Base-by-base conservation (phyloP, 345 rosid species). In the Rhizophora mangle region DNA sequence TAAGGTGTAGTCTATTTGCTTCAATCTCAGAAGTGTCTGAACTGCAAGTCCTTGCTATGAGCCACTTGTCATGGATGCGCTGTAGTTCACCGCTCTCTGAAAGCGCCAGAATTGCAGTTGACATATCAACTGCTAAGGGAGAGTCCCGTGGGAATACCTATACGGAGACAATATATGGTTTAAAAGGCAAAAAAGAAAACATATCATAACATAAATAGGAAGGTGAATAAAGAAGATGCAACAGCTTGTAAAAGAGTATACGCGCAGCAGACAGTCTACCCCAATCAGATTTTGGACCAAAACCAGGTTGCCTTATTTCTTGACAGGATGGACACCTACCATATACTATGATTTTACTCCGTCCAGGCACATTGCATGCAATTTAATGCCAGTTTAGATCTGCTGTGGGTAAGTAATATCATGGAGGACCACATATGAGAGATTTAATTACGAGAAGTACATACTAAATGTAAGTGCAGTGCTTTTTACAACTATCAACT, bases 111-210 rank as follows among this genome's bases (percentile, higher is more conserved):
- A 92, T 92, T 37, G 97, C 96, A 22, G 89, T 87, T 20, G 99
- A 95, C 69, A 95, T 62, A 78, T 95, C 97, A 5, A 89, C 71
- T 0, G 99, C 90, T 70, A 95, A 73, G 21, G 92, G 96, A 68
- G 96, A 92, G 82, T 95, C 97, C 65, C 96, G 86, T 5, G 93
- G 97, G 84, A 95, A 95, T 55, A 88, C 99, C 98, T 94, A 61
- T 53, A 67, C 47, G 32, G 67, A 68, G 16, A 43, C 18, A 4
- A 11, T 11, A 10, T 43, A 43, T 43, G 47, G 16, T 43, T 43
- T 54, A 3, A 54, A 15, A 56, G 11, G 60, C 9, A 55, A 7
- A 21, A 55, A 55, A 22, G 30, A 10, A 24, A 15, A 56, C 53
- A 20, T 24, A 24, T 24, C 19, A 70, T 29, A 30, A 43, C 62